Base-by-base conservation (phyloP, 352 stramenopile genomes). In the Phytopythium oedochilum region DNA sequence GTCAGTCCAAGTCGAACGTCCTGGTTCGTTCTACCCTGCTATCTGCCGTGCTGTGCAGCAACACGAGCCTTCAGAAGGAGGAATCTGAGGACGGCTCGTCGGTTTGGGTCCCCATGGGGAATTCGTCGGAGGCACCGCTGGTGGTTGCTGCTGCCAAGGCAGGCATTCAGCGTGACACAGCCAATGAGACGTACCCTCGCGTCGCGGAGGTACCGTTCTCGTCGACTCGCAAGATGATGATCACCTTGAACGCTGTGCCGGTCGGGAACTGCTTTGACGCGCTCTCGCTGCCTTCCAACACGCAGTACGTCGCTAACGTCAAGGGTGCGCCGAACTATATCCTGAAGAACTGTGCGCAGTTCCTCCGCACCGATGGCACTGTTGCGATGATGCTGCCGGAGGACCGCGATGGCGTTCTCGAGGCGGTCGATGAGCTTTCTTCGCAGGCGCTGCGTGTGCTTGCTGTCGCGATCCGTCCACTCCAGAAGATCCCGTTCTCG, bases 221-320 rank as follows among this genome's bases (percentile, higher is more conserved):
- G 15, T 98, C 89, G 17, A 86, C 95, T 7, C 73, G 88, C 39
- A 99, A 99, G 70, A 86, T 92, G 68, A 98, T 99, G 96, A 84
- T 86, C 44, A 86, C 73, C 5, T 71, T 88, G 32, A 88, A 86
- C 32, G 64, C 79, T 34, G 36, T 86, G 12, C 63, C 75, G 11
- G 44, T 53, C 2, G 66, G 62, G 0, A 31, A 57, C 22, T 54
- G 54, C 12, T 73, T 86, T 34, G 74, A 83, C 36, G 53, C 64
- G 32, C 32, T 88, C 1, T 40, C 66, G n/a, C 66, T 88, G 29
- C 66, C 70, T 29, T 10, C 53, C 2, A 72, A 75, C 51, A 74
- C 75, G 9, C 66, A 60, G 34, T 71, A 71, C 23, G 54, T 88
- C 11, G 75, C 71, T 0, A 86, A 86, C 38, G 78, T 88, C 28